phyloP scores from a whole-genome alignment of 78 protist genomes.

The Polysphondylium violaceum region DNA sequence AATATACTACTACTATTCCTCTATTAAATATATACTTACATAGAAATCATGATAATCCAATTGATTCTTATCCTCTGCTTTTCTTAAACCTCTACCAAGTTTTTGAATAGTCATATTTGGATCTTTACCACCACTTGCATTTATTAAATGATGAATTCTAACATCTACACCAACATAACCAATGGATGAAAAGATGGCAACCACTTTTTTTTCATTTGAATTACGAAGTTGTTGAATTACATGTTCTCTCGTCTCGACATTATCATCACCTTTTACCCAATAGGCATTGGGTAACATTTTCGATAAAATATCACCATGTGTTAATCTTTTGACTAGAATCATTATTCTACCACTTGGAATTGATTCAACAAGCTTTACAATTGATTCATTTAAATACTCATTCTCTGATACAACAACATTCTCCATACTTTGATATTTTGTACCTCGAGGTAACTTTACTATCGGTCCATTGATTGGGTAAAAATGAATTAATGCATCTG shows the following conservation, averaged over 20 bases:
- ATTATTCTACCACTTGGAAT: slow-evolving; percentile 64
- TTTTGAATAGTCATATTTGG: slow-evolving; percentile 76
- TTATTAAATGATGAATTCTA: slow-evolving; percentile 67
- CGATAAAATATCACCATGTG: slow-evolving; percentile 65
- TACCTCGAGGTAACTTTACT: neutral
- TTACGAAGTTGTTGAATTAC: slow-evolving; percentile 46
- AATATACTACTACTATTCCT: neutral
- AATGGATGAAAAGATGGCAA: slow-evolving; percentile 75
- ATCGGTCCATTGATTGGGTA: slow-evolving; percentile 54
- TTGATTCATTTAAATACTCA: slow-evolving; percentile 60
- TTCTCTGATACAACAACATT: slow-evolving; percentile 25
- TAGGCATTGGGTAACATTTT: slow-evolving; percentile 52
- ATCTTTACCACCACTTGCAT: slow-evolving; percentile 79
- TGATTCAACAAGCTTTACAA: slow-evolving; percentile 41
- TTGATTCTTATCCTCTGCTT: slow-evolving; percentile 63
- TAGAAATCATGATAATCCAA: slow-evolving; percentile 80
- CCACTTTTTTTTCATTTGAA: slow-evolving; percentile 39
- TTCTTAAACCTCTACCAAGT: slow-evolving; percentile 79
- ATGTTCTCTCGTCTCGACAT: slow-evolving; percentile 57
- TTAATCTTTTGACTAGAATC: slow-evolving; percentile 60
- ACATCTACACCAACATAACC: slow-evolving; percentile 79
- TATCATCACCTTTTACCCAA: slow-evolving; percentile 79
- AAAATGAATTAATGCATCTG: slow-evolving; percentile 50
- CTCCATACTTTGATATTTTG: slow-evolving; percentile 1
- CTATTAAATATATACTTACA: slow-evolving; percentile 19